phyloP scores from a whole-genome alignment of 2,329 filamentous ascomycete species.

The Cladosporium sp. region DNA sequence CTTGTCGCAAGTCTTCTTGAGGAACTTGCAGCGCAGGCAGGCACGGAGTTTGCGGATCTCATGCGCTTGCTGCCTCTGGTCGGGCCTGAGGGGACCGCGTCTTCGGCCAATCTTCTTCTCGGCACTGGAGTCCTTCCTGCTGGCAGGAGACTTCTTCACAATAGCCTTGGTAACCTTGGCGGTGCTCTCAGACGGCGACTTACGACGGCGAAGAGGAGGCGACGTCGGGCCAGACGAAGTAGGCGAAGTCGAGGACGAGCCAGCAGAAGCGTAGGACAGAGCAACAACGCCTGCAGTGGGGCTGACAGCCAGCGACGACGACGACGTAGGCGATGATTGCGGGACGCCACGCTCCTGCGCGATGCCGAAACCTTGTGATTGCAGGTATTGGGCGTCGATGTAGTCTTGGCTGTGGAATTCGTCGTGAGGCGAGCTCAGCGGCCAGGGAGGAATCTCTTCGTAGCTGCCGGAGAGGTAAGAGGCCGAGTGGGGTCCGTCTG shows the following conservation, averaged over 20 bases:
- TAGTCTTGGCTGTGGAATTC: slow-evolving; percentile 61
- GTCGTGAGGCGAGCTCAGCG: slow-evolving; percentile 76
- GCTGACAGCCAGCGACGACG: slow-evolving; percentile 24
- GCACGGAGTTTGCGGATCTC: slow-evolving; percentile 93
- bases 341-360: slow-evolving; percentile 22
- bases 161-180: slow-evolving; percentile 79
- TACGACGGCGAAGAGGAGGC: slow-evolving; percentile 55
- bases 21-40: slow-evolving; percentile 92
- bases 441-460: slow-evolving; percentile 67
- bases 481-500: slow-evolving; percentile 52
- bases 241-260: slow-evolving; percentile 27
- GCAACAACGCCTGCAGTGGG: slow-evolving; percentile 17
- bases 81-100: slow-evolving; percentile 81
- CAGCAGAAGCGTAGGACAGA: slow-evolving; percentile 22
- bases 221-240: slow-evolving; percentile 31
- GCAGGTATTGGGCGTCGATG: slow-evolving; percentile 53
- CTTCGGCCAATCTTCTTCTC: slow-evolving; percentile 93
- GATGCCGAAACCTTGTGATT: slow-evolving; percentile 23
- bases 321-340: slow-evolving; percentile 25
- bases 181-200: slow-evolving; percentile 51
- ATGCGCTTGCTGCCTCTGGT: slow-evolving; percentile 92
- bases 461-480: slow-evolving; percentile 63
- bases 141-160: slow-evolving; percentile 65
- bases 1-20: slow-evolving; percentile 99
- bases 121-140: slow-evolving; percentile 67